Evolutionary conservation across 2,329 filamentous ascomycete species (phyloP).

Genomic region (Apiospora marii): DNA sequence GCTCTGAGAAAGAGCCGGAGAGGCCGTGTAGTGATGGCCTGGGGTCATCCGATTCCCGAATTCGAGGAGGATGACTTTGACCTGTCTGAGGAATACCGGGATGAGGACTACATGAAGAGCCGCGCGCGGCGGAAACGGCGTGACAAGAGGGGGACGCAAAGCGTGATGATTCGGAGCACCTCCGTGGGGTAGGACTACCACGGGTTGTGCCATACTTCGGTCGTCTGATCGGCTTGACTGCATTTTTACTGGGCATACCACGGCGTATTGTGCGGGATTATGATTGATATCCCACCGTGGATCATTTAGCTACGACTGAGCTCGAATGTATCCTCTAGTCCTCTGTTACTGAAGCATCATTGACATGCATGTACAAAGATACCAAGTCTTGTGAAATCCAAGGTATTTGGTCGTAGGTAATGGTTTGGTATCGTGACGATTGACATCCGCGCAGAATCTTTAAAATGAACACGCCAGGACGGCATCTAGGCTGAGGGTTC

Average conservation of each 20-base stretch:
- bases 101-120: constrained; percentile 63
- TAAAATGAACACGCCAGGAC: neutral
- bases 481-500: no score
- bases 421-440: neutral
- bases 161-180: neutral
- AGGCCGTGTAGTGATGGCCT: constrained; percentile 76
- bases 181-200: neutral
- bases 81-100: constrained; percentile 70
- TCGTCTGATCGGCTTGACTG: neutral
- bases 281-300: constrained; percentile 1
- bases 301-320: neutral
- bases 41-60: constrained; percentile 83
- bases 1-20: constrained; percentile 78
- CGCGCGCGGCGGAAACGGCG: constrained; percentile 70
- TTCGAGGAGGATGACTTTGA: constrained; percentile 75
- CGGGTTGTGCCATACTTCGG: neutral
- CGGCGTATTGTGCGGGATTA: constrained; percentile 7
- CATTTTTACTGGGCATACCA: constrained; percentile 1
- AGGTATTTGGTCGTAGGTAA: neutral
- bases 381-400: constrained; percentile 6
- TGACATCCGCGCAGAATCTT: neutral
- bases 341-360: neutral
- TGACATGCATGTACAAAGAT: neutral
- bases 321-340: constrained; percentile 4
- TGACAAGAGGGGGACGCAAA: constrained; percentile 60